Evolutionary conservation across 2,329 filamentous ascomycete genomes (phyloP).

Genomic region (Bipolaris victoriae): DNA sequence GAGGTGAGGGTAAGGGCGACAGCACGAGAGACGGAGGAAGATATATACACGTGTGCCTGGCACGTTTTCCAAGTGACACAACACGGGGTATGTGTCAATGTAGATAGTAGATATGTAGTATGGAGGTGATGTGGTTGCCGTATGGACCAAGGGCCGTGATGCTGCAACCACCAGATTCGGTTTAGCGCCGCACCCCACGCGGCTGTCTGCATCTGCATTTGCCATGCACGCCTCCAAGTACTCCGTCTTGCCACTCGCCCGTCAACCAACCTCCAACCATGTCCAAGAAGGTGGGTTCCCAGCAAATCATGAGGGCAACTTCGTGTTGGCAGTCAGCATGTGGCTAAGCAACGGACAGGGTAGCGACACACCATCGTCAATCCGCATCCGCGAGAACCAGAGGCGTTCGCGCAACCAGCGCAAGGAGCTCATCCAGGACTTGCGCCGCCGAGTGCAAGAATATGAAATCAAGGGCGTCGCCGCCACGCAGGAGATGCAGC

Average conservation of each 20-base stretch:
- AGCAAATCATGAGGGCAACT: not conserved
- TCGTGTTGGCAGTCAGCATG: not conserved
- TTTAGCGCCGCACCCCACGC: not conserved
- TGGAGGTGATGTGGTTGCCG: no score
- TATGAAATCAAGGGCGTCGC: slow-evolving; percentile 69
- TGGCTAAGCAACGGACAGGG: slow-evolving; percentile 8
- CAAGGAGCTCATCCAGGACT: slow-evolving; percentile 71
- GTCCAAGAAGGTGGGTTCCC: slow-evolving; percentile 9
- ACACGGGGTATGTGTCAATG: no score
- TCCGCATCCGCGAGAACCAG: slow-evolving; percentile 75
- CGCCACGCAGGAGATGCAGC: slow-evolving; percentile 71
- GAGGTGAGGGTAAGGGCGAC: no score
- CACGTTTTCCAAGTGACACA: no score
- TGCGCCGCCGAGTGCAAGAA: slow-evolving; percentile 66
- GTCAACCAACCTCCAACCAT: not conserved
- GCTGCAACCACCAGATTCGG: not conserved
- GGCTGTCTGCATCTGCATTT: not conserved
- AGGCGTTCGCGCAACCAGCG: slow-evolving; percentile 72
- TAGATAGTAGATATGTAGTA: no score
- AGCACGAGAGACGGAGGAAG: no score
- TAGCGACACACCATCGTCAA: slow-evolving; percentile 39
- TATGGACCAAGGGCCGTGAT: no score
- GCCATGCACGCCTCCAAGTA: not conserved
- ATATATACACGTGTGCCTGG: no score
- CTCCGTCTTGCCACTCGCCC: not conserved